phyloP scores from a whole-genome alignment of 148 eudicot genomes.

The Diospyros lotus region DNA sequence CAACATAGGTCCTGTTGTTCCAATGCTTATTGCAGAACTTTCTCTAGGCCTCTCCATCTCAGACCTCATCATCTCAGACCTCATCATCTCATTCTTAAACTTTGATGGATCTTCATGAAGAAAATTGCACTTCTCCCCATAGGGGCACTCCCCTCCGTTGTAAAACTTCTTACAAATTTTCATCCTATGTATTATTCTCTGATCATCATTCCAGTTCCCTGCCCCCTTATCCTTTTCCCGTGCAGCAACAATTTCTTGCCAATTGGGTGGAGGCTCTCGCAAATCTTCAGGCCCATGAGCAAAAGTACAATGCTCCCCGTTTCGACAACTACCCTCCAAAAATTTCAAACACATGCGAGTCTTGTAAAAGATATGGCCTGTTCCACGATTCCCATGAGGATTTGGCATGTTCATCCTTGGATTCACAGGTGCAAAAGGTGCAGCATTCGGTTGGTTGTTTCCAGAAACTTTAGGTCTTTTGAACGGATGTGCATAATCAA shows the following conservation, averaged over 20 bases:
- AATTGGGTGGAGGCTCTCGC: conserved; percentile 84
- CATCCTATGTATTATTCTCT: conserved; percentile 56
- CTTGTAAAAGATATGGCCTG: conserved; percentile 69
- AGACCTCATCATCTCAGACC: conserved; percentile 14
- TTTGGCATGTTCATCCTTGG: conserved; percentile 28
- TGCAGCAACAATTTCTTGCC: conserved; percentile 70
- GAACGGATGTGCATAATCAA: conserved; percentile 37
- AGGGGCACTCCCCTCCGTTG: conserved; percentile 93
- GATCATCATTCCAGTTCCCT: conserved; percentile 73
- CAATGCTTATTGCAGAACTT: conserved; percentile 58
- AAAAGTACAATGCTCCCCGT: conserved; percentile 78
- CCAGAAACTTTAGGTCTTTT: conserved; percentile 47
- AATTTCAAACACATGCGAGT: conserved; percentile 75
- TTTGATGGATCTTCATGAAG: conserved; percentile 60
- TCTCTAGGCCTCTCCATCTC: conserved; percentile 42
- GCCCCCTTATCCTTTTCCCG: conserved; percentile 42
- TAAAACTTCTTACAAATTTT: conserved; percentile 83
- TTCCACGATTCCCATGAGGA: conserved; percentile 43
- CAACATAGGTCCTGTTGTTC: conserved; percentile 40
- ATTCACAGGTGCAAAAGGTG: conserved; percentile 19
- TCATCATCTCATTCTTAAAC: conserved; percentile 26
- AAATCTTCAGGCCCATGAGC: conserved; percentile 86
- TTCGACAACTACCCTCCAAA: conserved; percentile 58
- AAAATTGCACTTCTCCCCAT: conserved; percentile 87
- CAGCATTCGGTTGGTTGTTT: conserved; percentile 19